Evolutionary conservation across 2,329 filamentous ascomycete genomes (phyloP), one percentile per base, ranked within the genome.

Genomic region (Trichoderma citrinoviride): DNA sequence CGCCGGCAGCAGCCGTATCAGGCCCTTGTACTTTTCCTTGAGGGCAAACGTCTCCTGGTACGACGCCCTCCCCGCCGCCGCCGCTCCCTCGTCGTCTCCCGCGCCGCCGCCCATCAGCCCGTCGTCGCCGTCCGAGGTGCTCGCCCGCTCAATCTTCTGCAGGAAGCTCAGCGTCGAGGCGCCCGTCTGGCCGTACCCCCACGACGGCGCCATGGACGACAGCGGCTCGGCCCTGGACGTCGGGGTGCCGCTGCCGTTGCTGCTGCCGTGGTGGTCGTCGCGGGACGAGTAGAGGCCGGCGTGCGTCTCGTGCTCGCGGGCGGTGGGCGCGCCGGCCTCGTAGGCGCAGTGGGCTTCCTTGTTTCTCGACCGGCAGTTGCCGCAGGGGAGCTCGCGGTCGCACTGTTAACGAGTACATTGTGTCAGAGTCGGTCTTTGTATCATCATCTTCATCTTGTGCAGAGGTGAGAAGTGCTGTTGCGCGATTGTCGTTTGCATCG

Each of bases 321-420:
- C 73, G 27, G 79, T 77, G 4, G 81, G 80, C 5, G 80, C 77
- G 37, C 79, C 79, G 8, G 80, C 82, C 73, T 87, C 85, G 71
- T 88, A 88, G 23, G 77, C 78, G 70, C 86, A 88, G n/a, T 78
- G 75, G 2, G 78, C 75, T 68, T 83, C 79, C 72, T 85, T 87
- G 69, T 83, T 84, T 58, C 86, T 80, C 60, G 82, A 81, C 37
- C 81, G 77, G 73, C 86, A 88, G 71, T 87, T 87, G 53, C 81
- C 80, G 73, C 86, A 88, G 2, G 86, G 86, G 66, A 83, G 77
- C 66, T 82, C 80, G 65, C 86, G 81, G 71, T 88, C 85, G 73
- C 86, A 88, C 81, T 86, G 43, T n/a, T n/a, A n/a, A n/a, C n/a
- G n/a, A n/a, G n/a, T n/a, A n/a, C n/a, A n/a, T n/a, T n/a, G n/a